Evolutionary conservation across 2,329 filamentous ascomycete genomes (phyloP).

Genomic region (Orbilia brochopaga): DNA sequence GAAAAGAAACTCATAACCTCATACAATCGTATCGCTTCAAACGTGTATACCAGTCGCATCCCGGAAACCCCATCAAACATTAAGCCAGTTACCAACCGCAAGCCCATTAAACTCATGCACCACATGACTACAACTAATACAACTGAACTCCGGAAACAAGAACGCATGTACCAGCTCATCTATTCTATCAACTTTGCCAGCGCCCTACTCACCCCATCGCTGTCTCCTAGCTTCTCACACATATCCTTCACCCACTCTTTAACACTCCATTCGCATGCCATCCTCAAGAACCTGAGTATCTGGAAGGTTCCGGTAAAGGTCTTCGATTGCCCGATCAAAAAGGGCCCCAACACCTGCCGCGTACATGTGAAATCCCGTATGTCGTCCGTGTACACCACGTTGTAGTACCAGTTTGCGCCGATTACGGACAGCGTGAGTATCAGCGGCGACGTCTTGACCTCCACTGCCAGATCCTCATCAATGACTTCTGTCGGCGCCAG

Average conservation of each 20-base stretch:
- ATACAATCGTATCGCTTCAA: slow-evolving; percentile 1
- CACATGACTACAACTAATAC: not conserved
- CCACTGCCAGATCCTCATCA: slow-evolving; percentile 27
- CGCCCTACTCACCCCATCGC: slow-evolving; percentile 32
- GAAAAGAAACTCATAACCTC: not conserved
- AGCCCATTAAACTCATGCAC: not conserved
- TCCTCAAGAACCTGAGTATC: slow-evolving; percentile 44
- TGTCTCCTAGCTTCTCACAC: slow-evolving; percentile 48
- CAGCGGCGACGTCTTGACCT: slow-evolving; percentile 39
- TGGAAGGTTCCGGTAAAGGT: slow-evolving; percentile 43
- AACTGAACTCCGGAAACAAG: not conserved
- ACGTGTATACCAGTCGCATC: not conserved
- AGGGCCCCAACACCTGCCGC: slow-evolving; percentile 35
- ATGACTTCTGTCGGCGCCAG: slow-evolving; percentile 30
- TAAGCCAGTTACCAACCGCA: not conserved
- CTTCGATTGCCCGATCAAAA: slow-evolving; percentile 37
- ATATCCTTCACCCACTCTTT: slow-evolving; percentile 50
- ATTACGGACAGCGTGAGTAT: slow-evolving; percentile 43
- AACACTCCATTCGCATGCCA: slow-evolving; percentile 46
- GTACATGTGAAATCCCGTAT: slow-evolving; percentile 45
- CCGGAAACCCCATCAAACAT: not conserved
- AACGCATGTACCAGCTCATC: not conserved
- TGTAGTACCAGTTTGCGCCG: slow-evolving; percentile 49
- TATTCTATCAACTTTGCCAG: slow-evolving; percentile 39
- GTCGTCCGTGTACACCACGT: slow-evolving; percentile 48